A percentile compares a stretch with the other conserved stretches of the same genome.
Evolutionary conservation across 2,329 filamentous ascomycete genomes (phyloP).

Genomic region (Hymenoscyphus salicellus): DNA sequence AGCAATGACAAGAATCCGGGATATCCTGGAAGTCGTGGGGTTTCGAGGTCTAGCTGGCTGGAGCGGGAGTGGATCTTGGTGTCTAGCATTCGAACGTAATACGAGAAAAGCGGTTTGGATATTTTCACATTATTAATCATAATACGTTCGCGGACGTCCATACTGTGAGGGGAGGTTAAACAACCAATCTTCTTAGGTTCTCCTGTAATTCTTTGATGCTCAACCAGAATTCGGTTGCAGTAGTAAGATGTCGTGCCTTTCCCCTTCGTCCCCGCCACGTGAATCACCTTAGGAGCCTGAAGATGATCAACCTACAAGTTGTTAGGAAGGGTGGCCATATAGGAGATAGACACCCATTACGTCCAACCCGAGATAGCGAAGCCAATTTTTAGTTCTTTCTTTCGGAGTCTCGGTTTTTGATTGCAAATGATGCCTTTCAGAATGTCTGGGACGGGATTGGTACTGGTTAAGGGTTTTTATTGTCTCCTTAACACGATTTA

Average conservation of each 20-base stretch:
- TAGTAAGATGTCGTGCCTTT: conserved; percentile 70
- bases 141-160: conserved; percentile 63
- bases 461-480: conserved; percentile 2
- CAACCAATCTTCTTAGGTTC: conserved; percentile 46
- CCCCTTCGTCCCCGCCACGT: conserved; percentile 69
- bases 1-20: conserved; percentile 61
- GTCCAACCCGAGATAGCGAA: background rate
- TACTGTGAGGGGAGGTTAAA: conserved; percentile 65
- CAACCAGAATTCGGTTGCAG: conserved; percentile 55
- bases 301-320: background rate
- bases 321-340: background rate
- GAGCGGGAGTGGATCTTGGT: conserved; percentile 8
- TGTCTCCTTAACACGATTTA: conserved; percentile 3
- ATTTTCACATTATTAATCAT: conserved; percentile 56
- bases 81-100: conserved; percentile 65
- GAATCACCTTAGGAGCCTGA: conserved; percentile 56
- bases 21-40: conserved; percentile 51
- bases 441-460: background rate
- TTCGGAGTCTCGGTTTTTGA: conserved; percentile 2
- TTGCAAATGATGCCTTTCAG: background rate
- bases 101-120: conserved; percentile 54
- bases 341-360: background rate
- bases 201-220: conserved; percentile 40
- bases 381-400: conserved; percentile 5
- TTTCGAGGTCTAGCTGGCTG: conserved; percentile 36